Percentiles rank a stretch among this genome's conserved stretches.
Evolutionary conservation across 305 asterid genomes (phyloP).

Genomic region (Solanum hybrid): DNA sequence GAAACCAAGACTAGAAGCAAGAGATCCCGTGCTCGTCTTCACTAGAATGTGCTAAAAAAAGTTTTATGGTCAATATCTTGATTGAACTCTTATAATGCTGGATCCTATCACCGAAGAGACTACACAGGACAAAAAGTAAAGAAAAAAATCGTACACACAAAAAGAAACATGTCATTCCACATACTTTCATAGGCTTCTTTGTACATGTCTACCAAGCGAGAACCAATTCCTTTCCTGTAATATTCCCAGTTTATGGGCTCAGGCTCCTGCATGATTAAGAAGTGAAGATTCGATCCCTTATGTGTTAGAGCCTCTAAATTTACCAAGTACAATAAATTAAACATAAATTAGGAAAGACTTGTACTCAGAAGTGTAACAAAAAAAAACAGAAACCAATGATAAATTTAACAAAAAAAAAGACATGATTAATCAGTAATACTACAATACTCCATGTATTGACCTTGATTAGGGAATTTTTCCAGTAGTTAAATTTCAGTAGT

Average conservation of each 20-base stretch:
- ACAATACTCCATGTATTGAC: not conserved
- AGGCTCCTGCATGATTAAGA: slow-evolving; percentile 56
- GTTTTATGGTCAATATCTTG: too few relatives aligned
- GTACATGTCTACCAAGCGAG: slow-evolving; percentile 87
- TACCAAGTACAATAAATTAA: not conserved
- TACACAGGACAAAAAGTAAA: not conserved
- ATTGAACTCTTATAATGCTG: too few relatives aligned
- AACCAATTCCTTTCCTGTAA: slow-evolving; percentile 79
- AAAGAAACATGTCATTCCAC: not conserved
- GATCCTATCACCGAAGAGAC: too few relatives aligned
- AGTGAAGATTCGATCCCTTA: not conserved
- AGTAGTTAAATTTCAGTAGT: not conserved
- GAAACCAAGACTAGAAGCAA: too few relatives aligned
- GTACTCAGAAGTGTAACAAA: not conserved
- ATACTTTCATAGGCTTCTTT: slow-evolving; percentile 81
- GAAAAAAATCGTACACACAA: not conserved
- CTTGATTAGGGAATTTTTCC: not conserved
- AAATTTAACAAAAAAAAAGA: not conserved
- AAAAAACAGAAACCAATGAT: not conserved
- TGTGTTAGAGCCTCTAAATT: not conserved
- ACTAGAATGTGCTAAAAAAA: too few relatives aligned
- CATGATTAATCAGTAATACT: not conserved
- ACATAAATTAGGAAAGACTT: not conserved
- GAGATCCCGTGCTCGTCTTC: too few relatives aligned
- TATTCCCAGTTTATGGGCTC: slow-evolving; percentile 84